A percentile compares a stretch with the other conserved stretches of the same genome.
Conservation (phyloP, 1,284 basidiomycete genomes). For the Tylopilus sp. region DNA sequence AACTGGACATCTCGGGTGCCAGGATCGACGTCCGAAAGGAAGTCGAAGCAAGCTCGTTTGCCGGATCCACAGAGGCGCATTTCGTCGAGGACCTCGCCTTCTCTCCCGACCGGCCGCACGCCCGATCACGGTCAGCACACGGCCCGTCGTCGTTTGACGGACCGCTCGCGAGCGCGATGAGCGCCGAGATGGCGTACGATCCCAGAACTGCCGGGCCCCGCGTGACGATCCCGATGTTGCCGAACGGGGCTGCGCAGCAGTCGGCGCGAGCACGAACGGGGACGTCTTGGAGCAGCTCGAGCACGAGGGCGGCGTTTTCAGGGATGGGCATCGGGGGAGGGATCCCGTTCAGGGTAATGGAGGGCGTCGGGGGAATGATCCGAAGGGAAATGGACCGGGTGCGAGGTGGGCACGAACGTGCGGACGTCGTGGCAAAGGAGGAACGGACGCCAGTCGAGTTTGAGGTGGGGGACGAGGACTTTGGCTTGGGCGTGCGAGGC, state of each 20-base stretch:
- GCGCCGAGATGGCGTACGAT: constrained; percentile 59
- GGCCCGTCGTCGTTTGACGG: constrained; percentile 66
- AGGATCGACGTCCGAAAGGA: constrained; percentile 70
- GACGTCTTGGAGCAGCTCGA: constrained; percentile 14
- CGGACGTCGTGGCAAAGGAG: not conserved
- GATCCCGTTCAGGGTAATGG: constrained; percentile 57
- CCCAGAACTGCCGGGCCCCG: constrained; percentile 36
- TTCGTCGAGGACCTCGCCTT: constrained; percentile 55
- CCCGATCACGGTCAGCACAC: constrained; percentile 4
- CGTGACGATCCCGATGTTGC: constrained; percentile 65
- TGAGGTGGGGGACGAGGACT: constrained; percentile 69
- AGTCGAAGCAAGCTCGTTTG: constrained; percentile 61
- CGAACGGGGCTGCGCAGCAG: constrained; percentile 46
- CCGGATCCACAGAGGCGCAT: constrained; percentile 37
- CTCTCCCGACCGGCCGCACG: constrained; percentile 32
- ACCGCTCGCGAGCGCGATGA: constrained; percentile 70
- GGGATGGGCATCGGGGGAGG: constrained; percentile 29
- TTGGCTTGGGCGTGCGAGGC: constrained; percentile 34
- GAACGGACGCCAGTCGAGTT: constrained; percentile 57
- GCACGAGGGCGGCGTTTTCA: constrained; percentile 20
- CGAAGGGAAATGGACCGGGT: constrained; percentile 51
- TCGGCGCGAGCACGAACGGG: constrained; percentile 4
- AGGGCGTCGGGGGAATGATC: constrained; percentile 60
- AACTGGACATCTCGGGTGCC: constrained; percentile 55
- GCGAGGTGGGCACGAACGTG: constrained; percentile 17